A percentile compares a stretch with the other conserved stretches of the same genome.
Conservation (phyloP, 805 yeast genomes). For the Blastobotrys peoriensis region DNA sequence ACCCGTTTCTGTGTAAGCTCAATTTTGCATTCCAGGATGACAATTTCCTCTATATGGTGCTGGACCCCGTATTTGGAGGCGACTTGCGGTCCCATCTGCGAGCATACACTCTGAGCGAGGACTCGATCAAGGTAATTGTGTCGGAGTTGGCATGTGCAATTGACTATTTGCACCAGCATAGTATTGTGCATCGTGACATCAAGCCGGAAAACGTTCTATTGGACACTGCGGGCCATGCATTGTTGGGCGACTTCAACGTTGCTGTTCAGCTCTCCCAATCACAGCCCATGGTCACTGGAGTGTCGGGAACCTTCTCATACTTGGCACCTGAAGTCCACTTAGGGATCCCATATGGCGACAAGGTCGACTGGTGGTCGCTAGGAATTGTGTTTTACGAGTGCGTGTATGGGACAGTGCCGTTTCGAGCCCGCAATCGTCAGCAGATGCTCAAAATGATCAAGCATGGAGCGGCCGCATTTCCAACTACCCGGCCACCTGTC, state of each 20-base stretch:
- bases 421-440: slow-evolving; percentile 13
- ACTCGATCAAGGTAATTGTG: slow-evolving; percentile 23
- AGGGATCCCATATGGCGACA: slow-evolving; percentile 19
- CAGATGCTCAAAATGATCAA: slow-evolving; percentile 11
- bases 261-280: slow-evolving; percentile 69
- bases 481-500: slow-evolving; percentile 13
- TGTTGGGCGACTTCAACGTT: slow-evolving; percentile 90
- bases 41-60: slow-evolving; percentile 20
- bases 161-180: slow-evolving; percentile 47
- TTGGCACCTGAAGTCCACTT: slow-evolving; percentile 28
- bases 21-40: slow-evolving; percentile 26
- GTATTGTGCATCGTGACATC: slow-evolving; percentile 79
- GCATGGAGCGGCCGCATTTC: slow-evolving; percentile 6
- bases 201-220: slow-evolving; percentile 89
- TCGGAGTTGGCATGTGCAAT: slow-evolving; percentile 28
- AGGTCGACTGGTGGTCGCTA: slow-evolving; percentile 32
- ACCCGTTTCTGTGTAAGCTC: slow-evolving; percentile 26
- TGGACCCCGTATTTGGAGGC: slow-evolving; percentile 27
- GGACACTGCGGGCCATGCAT: slow-evolving; percentile 81
- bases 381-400: slow-evolving; percentile 30
- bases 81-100: slow-evolving; percentile 26
- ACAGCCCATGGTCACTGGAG: slow-evolving; percentile 16
- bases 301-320: slow-evolving; percentile 25
- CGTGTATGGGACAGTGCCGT: slow-evolving; percentile 25
- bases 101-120: slow-evolving; percentile 21